Evolutionary conservation across 768 basidiomycete genomes (phyloP).

Genomic region (Macrolepiota fuliginosa): DNA sequence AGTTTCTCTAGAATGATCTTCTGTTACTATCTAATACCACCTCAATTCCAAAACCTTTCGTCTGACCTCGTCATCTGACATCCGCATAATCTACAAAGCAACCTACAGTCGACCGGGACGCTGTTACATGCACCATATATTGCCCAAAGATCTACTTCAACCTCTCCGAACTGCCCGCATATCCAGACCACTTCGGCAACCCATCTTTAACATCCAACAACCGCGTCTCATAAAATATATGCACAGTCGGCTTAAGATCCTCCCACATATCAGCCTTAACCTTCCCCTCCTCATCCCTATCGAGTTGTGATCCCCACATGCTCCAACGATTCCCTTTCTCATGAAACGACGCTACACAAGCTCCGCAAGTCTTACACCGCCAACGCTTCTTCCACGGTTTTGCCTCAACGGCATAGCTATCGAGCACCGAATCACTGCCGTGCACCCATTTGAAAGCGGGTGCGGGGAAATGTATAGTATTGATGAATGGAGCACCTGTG

Average conservation of each 20-base stretch:
- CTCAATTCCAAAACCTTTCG: background rate
- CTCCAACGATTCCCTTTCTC: conserved; percentile 45
- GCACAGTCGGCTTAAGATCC: conserved; percentile 55
- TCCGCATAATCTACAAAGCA: background rate
- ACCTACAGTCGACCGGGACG: too few species aligned
- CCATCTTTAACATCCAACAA: conserved; percentile 55
- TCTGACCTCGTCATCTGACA: background rate
- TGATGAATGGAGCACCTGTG: conserved; percentile 59
- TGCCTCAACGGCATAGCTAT: conserved; percentile 42
- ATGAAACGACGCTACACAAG: conserved; percentile 51
- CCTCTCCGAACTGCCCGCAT: conserved; percentile 44
- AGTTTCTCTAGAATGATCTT: background rate
- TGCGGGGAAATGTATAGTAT: conserved; percentile 55
- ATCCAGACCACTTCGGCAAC: conserved; percentile 67
- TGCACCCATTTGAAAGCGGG: conserved; percentile 56
- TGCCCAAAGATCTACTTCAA: conserved; percentile 14
- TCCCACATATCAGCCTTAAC: conserved; percentile 47
- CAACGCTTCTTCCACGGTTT: conserved; percentile 62
- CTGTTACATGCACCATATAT: background rate
- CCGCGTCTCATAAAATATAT: conserved; percentile 66
- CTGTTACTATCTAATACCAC: background rate
- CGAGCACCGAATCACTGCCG: conserved; percentile 32
- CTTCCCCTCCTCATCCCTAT: conserved; percentile 48
- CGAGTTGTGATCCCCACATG: conserved; percentile 56
- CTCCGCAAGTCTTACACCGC: conserved; percentile 63